Conservation (phyloP, 1,139 yeast species). For the Scheffersomyces segobiensis region DNA sequence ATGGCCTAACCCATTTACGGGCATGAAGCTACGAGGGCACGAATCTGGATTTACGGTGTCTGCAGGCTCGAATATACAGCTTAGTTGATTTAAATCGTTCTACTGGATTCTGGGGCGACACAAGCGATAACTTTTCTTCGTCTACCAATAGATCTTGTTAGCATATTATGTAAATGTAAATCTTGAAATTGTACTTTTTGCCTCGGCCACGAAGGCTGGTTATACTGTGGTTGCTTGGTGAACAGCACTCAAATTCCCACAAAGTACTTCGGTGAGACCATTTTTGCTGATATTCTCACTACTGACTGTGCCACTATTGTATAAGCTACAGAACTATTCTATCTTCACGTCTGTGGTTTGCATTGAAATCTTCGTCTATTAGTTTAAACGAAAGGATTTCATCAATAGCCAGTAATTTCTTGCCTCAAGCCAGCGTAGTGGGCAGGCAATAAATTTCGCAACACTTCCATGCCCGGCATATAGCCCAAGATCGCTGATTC, state of each 20-base stretch:
- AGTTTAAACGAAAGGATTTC: not conserved
- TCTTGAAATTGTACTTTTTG: not conserved
- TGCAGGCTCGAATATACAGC: not conserved
- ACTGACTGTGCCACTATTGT: not conserved
- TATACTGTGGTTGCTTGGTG: not conserved
- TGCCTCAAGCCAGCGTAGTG: not conserved
- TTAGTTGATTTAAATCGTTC: not conserved
- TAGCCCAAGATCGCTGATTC: not conserved
- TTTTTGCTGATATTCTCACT: not conserved
- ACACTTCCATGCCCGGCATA: not conserved
- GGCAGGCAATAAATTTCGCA: not conserved
- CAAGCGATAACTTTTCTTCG: not conserved
- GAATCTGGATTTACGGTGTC: not conserved
- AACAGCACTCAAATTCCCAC: not conserved
- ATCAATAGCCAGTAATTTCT: not conserved
- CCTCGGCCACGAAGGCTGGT: not conserved
- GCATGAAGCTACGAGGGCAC: not conserved
- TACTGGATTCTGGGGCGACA: not conserved
- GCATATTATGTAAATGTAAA: too few species aligned
- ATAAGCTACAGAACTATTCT: too few species aligned
- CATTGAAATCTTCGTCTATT: not conserved
- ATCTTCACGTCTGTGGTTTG: not conserved
- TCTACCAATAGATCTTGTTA: not conserved
- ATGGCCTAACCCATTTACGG: not conserved
- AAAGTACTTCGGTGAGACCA: not conserved